Evolutionary conservation across 2,329 filamentous ascomycete species (phyloP), one percentile per base, ranked within the genome.

Genomic region (Capronia americana): DNA sequence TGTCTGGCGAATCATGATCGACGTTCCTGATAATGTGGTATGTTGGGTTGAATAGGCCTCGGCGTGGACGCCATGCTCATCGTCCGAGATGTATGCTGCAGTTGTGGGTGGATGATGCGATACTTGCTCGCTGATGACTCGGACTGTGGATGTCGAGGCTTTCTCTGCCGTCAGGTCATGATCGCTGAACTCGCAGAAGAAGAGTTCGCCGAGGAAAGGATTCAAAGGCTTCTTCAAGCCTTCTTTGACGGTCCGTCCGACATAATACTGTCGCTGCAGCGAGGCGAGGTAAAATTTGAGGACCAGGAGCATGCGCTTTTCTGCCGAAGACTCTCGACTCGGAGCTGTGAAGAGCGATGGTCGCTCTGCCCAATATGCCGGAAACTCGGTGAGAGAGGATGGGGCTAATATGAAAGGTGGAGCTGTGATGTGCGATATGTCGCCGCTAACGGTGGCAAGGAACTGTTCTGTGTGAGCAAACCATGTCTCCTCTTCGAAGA

Each of bases 221-320:
- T 73, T 73, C 41, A 73, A 63, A 10, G 71, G 71, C 61, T 73
- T 73, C 64, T 72, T 72, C 20, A 70, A 17, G 4, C 69, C 69
- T 46, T 71, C 69, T 46, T 69, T 66, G 34, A 69, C 71, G 32
- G 63, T 68, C 7, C 63, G 64, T n/a, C 67, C 81, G 79, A 69
- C 83, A 82, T 73, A 72, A 30, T 72, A 71, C 62, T 96, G 92
- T 79, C 96, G 92, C 83, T 95, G 97, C 60, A 98, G 84, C 3
- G 94, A 97, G 75, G 89, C 93, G 63, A 98, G 82, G 81, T 97
- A 98, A 93, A 94, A 97, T 79, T 95, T 96, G 74, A 97, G 83
- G 17, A 98, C 94, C 41, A 94, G 84, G 71, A 96, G 81, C 24
- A 92, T 89, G 68, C 94, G 89, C 82, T 92, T 95, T 74, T 91